A percentile compares a stretch with the other conserved stretches of the same genome.
Evolutionary conservation across 2,329 filamentous ascomycete species (phyloP).

Genomic region (Hawksworthiomyces lignivorus): DNA sequence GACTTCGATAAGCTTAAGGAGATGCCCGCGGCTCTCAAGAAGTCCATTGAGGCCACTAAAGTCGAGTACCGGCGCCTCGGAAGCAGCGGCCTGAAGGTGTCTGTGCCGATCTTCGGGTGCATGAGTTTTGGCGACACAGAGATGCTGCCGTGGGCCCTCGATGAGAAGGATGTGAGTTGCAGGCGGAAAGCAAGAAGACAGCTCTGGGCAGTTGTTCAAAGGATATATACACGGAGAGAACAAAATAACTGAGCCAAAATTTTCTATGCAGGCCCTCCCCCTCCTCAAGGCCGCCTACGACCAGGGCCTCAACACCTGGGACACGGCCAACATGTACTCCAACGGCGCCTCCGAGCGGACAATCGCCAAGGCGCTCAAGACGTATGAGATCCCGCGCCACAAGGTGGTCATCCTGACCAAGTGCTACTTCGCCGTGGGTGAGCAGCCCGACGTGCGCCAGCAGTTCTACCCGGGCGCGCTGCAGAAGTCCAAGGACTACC

Average conservation of each 20-base stretch:
- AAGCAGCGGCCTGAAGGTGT: conserved; percentile 53
- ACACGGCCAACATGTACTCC: conserved; percentile 51
- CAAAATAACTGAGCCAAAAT: no score
- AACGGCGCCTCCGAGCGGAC: conserved; percentile 59
- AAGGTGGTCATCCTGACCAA: conserved; percentile 61
- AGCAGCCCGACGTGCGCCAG: conserved; percentile 22
- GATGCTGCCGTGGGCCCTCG: no score
- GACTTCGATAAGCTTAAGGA: no score
- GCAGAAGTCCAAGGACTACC: conserved; percentile 29
- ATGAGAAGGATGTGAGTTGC: no score
- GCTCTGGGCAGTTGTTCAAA: no score
- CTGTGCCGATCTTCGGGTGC: conserved; percentile 55
- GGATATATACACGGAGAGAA: no score
- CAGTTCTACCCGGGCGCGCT: conserved; percentile 22
- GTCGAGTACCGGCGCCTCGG: conserved; percentile 47
- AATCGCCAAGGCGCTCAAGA: conserved; percentile 57
- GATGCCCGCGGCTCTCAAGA: no score
- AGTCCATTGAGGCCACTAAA: conserved; percentile 34
- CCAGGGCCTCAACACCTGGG: conserved; percentile 49
- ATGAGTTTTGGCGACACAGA: conserved; percentile 52
- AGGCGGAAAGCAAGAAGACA: no score
- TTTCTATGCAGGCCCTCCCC: conserved; percentile 43
- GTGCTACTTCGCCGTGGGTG: conserved; percentile 29
- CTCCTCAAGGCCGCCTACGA: conserved; percentile 55
- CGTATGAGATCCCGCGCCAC: conserved; percentile 57